Evolutionary conservation across 2,329 filamentous ascomycete genomes (phyloP), one percentile per base, ranked within the genome.

Genomic region (Cercospora sp.): DNA sequence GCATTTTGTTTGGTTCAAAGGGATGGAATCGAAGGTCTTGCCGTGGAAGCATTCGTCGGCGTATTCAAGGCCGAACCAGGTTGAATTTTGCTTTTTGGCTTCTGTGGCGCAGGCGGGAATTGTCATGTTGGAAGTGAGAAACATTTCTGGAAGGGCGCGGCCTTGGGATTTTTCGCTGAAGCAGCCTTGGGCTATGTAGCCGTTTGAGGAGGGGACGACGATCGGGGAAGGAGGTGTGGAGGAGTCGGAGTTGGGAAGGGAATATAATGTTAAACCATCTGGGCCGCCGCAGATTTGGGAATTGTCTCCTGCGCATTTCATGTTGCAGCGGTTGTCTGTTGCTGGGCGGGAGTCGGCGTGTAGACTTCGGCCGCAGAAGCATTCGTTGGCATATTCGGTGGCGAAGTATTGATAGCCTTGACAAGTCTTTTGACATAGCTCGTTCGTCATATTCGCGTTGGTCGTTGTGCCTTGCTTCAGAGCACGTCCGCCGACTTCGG

Each of bases 401-500:
- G 78, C 80, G 48, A 79, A 81, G 67, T 75, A 80, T 28, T 69
- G 63, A 68, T 78, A 80, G 13, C 68, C 73, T 28, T 63, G 63
- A 71, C 73, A 75, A 63, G 68, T 78, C 13, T 70, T 58, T 2
- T 75, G 74, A 66, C 79, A 81, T 63, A 66, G 72, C 42, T 81
- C 78, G 7, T 82, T 72, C 7, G 81, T 80, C 78, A 82, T 79
- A 61, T 69, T 72, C 16, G 69, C 57, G 16, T 70, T 73, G 63
- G 72, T 64, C 23, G 72, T 75, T n/a, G 66, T 64, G 30, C 69
- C 71, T 1, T 18, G 73, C 6, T 65, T 68, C 2, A 79, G 67
- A 7, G 75, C 74, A 61, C 76, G 74, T 28, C 79, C 76, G 2
- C 8, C 80, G 68, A 23, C 62, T 40, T 76, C 74, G 2, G 66